These are phyloP conservation scores for Ogataea populi-albae DNA, from an alignment of 805 yeast genomes.

Conservation along the genomic window DNA sequence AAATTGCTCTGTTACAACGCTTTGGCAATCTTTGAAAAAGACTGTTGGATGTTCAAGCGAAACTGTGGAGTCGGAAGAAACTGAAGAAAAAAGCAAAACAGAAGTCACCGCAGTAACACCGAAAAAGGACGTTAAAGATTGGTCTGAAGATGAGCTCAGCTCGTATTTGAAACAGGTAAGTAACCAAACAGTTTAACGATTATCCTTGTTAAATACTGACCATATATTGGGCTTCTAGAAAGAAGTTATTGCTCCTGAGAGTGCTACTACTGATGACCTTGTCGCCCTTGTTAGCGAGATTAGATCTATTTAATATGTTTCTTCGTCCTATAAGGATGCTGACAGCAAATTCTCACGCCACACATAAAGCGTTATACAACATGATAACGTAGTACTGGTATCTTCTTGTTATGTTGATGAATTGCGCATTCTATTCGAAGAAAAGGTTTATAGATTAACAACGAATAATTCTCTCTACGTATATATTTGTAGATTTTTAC, in stretches of 20 bases:
- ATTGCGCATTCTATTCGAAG: no score
- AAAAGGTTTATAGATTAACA: no score
- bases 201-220: no score
- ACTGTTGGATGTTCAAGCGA: constrained; percentile 6
- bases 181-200: constrained; percentile 13
- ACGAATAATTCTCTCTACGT: no score
- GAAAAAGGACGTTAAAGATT: constrained; percentile 17
- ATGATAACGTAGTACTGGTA: no score
- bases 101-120: constrained; percentile 31
- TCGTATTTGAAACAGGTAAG: constrained; percentile 40
- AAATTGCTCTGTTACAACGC: constrained; percentile 1
- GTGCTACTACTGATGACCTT: constrained; percentile 45
- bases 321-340: background rate
- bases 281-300: constrained; percentile 45
- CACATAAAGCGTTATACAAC: no score
- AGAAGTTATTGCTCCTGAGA: constrained; percentile 44
- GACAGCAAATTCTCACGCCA: no score
- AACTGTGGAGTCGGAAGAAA: constrained; percentile 5
- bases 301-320: constrained; percentile 24
- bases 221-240: constrained; percentile 38
- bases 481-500: no score
- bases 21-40: constrained; percentile 4
- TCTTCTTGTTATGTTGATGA: no score
- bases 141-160: constrained; percentile 38
- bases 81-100: background rate